Percentiles rank a stretch among this genome's conserved stretches.
Evolutionary conservation across 768 basidiomycete genomes (phyloP).

Genomic region (Leccinum truebloodii): DNA sequence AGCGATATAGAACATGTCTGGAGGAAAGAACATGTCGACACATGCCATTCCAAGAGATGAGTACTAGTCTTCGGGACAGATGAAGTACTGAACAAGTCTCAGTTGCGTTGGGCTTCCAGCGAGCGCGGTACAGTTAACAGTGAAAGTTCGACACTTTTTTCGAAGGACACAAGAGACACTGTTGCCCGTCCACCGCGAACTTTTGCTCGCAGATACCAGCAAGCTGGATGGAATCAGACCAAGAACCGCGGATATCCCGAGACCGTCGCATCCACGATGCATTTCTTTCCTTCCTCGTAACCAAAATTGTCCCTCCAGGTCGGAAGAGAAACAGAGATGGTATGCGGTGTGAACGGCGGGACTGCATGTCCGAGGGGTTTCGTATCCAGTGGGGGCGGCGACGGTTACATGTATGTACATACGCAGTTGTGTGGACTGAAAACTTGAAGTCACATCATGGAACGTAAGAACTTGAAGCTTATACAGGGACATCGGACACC

Average conservation of each 20-base stretch:
- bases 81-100: slow-evolving; percentile 67
- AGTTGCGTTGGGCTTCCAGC: slow-evolving; percentile 46
- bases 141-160: slow-evolving; percentile 70
- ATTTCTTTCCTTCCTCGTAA: slow-evolving; percentile 90
- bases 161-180: slow-evolving; percentile 78
- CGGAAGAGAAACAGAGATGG: slow-evolving; percentile 93
- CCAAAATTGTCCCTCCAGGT: slow-evolving; percentile 92
- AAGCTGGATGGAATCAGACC: slow-evolving; percentile 51
- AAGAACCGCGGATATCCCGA: slow-evolving; percentile 95
- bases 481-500: not conserved
- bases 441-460: not conserved
- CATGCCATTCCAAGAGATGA: slow-evolving; percentile 33
- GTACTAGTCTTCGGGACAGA: slow-evolving; percentile 64
- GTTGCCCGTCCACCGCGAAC: slow-evolving; percentile 70
- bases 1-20: slow-evolving; percentile 49
- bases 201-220: slow-evolving; percentile 73
- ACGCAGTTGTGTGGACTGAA: not conserved
- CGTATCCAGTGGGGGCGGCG: slow-evolving; percentile 9
- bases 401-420: not conserved
- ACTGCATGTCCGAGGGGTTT: slow-evolving; percentile 49
- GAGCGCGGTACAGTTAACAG: slow-evolving; percentile 50
- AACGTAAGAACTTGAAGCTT: too few species aligned
- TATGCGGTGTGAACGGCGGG: slow-evolving; percentile 76
- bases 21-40: slow-evolving; percentile 71
- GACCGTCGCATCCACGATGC: slow-evolving; percentile 79